Evolutionary conservation across 1,139 yeast species (phyloP), one percentile per base, ranked within the genome.

Genomic region (Diutina neorugosa): DNA sequence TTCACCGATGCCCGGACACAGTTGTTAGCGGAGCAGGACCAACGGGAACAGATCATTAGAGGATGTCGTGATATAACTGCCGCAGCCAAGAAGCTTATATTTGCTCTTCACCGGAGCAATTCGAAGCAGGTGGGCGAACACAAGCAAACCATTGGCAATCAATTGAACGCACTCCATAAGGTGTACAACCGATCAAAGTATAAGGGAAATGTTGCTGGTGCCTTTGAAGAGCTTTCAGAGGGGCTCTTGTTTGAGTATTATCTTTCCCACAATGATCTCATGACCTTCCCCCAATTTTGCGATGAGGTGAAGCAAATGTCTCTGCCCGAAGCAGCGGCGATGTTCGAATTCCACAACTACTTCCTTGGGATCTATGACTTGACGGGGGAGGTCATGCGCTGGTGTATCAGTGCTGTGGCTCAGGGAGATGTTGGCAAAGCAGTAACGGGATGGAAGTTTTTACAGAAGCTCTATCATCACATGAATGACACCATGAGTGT

Each of bases 331-430:
- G 34, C 27, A 4, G 21, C 40, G 14, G n/a, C 23, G 23, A 27
- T 46, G 40, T 12, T 46, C 27, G 50, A 46, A 14, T 46, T 46
- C 21, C 66, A 67, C 53, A 75, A 73, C 58, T 72, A 67, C 57
- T 57, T 72, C 21, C 63, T 71, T 65, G 77, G 77, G 0, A 54
- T 73, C 12, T 66, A 71, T 58, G 77, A 73, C 57, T 61, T 72
- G 53, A 70, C 77, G 0, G 77, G 77, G 1, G 77, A 73, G 54
- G 61, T 73, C 34, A 72, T 73, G 77, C 57, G 74, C 42, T 67
- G 63, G 54, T 65, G 71, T 9, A 67, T 70, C 25, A 46, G n/a
- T 16, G 21, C 21, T 20, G 21, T 46, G 31, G 37, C 50, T 6
- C 40, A 25, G 21, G 50, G 40, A 9, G n/a, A 25, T 7, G 14